Evolutionary conservation across 2,329 filamentous ascomycete genomes (phyloP).

Genomic region (Bipolaris zeicola): DNA sequence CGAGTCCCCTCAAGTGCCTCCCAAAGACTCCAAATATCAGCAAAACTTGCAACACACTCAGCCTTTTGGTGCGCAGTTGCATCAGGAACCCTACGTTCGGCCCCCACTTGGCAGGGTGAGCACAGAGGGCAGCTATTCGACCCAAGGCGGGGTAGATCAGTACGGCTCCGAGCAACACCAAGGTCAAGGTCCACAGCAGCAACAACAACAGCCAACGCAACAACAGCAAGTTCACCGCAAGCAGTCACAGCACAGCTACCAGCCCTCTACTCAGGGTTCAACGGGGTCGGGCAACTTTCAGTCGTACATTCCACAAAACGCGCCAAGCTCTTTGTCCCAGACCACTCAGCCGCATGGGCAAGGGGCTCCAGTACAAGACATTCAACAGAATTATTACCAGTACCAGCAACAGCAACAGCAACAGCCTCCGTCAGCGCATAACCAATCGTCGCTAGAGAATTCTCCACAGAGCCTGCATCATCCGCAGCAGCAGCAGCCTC

Average conservation of each 20-base stretch:
- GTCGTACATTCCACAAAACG: constrained; percentile 40
- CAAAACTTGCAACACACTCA: constrained; percentile 29
- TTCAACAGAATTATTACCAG: constrained; percentile 33
- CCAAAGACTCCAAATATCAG: constrained; percentile 44
- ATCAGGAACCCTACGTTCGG: constrained; percentile 43
- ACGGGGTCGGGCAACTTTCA: constrained; percentile 38
- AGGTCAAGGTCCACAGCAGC: constrained; percentile 23
- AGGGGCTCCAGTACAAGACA: constrained; percentile 32
- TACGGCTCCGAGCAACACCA: constrained; percentile 48
- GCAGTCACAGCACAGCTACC: constrained; percentile 39
- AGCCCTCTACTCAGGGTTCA: constrained; percentile 30
- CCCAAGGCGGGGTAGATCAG: constrained; percentile 47
- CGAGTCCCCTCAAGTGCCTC: constrained; percentile 41
- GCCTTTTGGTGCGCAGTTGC: constrained; percentile 36
- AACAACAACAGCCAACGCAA: constrained; percentile 8
- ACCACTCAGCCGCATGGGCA: constrained; percentile 41
- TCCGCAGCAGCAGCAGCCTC: constrained; percentile 38
- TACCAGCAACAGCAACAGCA: constrained; percentile 22
- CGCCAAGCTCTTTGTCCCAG: constrained; percentile 36
- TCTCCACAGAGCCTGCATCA: constrained; percentile 34
- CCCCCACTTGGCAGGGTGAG: constrained; percentile 48
- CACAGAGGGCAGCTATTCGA: constrained; percentile 47
- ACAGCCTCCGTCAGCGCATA: constrained; percentile 29
- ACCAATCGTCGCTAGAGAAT: constrained; percentile 34
- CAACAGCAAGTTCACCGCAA: constrained; percentile 36